Evolutionary conservation across 805 yeast species (phyloP).

Genomic region (Sungouiella thailandica): DNA sequence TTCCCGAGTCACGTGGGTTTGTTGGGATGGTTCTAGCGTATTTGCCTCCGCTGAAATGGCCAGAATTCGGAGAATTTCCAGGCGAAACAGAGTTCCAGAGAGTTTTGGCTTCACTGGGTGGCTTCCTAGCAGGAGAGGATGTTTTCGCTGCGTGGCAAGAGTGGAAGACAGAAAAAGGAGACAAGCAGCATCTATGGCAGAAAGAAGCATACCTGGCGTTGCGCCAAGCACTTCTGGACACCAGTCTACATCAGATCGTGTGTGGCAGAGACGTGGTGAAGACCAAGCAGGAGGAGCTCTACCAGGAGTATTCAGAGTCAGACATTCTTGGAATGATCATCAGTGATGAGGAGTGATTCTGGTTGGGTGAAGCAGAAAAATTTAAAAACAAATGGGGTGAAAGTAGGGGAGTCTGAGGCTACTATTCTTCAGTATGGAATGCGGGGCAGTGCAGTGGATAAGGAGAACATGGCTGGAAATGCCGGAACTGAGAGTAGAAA

Average conservation of each 20-base stretch:
- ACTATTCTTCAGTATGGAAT: no score
- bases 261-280: conserved; percentile 1
- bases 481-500: no score
- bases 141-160: neutral
- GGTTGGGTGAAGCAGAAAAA: no score
- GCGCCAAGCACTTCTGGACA: no score
- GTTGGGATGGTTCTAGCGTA: conserved; percentile 3
- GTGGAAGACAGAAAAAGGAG: neutral
- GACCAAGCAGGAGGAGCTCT: conserved; percentile 3
- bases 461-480: no score
- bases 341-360: no score
- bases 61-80: conserved; percentile 3
- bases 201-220: neutral
- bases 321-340: conserved; percentile 1
- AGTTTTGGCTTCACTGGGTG: neutral
- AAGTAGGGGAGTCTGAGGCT: no score
- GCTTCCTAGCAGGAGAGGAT: neutral
- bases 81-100: conserved; percentile 3
- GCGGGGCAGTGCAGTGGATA: no score
- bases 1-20: neutral
- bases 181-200: neutral
- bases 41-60: conserved; percentile 8
- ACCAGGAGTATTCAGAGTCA: neutral
- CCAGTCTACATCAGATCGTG: no score
- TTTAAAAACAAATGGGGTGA: no score